These are phyloP conservation scores for Chrysoporthe deuterocubensis DNA, from an alignment of 2,329 filamentous ascomycete genomes.

Conservation along the genomic window DNA sequence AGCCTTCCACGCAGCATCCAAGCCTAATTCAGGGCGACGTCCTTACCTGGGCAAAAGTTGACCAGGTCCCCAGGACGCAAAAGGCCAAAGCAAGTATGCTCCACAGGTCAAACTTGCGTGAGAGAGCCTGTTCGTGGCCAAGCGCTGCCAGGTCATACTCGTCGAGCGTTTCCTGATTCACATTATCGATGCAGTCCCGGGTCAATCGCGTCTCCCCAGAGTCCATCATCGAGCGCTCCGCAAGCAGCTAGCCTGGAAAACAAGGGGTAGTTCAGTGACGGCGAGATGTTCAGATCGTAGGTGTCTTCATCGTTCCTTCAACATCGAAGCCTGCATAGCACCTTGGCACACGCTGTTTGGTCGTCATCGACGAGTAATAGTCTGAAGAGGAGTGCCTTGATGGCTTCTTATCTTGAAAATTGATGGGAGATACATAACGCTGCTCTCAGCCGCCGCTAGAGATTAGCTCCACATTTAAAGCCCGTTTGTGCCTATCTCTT, in stretches of 20 bases:
- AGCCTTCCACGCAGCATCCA: background rate
- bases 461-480: too few relatives aligned
- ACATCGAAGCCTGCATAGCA: background rate
- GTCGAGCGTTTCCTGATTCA: conserved; percentile 34
- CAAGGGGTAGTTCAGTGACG: background rate
- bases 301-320: background rate
- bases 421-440: background rate
- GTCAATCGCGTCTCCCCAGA: background rate
- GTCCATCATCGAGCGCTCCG: background rate
- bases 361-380: too few relatives aligned
- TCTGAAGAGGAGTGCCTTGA: background rate
- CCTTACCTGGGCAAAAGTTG: conserved; percentile 54
- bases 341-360: background rate
- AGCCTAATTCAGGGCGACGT: background rate
- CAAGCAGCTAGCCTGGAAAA: background rate
- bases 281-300: background rate
- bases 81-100: conserved; percentile 63
- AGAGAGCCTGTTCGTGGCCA: conserved; percentile 45
- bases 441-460: background rate
- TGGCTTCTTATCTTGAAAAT: background rate
- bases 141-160: conserved; percentile 46
- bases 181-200: background rate
- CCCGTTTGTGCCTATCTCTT: background rate
- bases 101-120: conserved; percentile 55
- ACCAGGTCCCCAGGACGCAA: conserved; percentile 61